These are phyloP conservation scores for Trichoderma gamsii DNA, from an alignment of 495 filamentous ascomycete species.

Conservation along the genomic window DNA sequence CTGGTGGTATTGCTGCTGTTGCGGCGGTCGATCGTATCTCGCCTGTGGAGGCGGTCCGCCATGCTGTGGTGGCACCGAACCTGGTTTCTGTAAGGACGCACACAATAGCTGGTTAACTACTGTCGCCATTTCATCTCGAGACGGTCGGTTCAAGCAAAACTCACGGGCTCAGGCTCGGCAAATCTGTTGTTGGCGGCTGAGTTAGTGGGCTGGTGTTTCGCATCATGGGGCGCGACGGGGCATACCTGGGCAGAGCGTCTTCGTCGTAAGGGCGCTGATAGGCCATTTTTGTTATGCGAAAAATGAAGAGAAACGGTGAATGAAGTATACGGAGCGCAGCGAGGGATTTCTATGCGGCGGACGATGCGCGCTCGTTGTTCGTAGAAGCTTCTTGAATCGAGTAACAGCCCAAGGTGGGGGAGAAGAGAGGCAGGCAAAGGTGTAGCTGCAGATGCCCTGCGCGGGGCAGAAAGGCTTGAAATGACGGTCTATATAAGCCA, in stretches of 20 bases:
- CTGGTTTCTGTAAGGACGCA: constrained; percentile 17
- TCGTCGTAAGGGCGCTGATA: constrained; percentile 92
- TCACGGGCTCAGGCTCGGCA: constrained; percentile 89
- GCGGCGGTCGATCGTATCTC: constrained; percentile 26
- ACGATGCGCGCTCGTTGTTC: no score
- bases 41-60: constrained; percentile 21
- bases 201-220: constrained; percentile 10
- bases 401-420: no score
- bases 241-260: constrained; percentile 94
- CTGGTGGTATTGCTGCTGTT: constrained; percentile 34
- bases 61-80: constrained; percentile 28
- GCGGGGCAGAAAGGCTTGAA: background rate
- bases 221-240: constrained; percentile 20
- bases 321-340: background rate
- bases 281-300: constrained; percentile 59
- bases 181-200: constrained; percentile 50
- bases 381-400: no score
- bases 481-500: background rate
- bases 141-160: constrained; percentile 19
- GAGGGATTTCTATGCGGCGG: no score
- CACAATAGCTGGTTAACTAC: background rate
- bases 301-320: background rate
- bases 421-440: no score
- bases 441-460: no score
- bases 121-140: background rate